Percentiles rank a stretch among this genome's conserved stretches.
Evolutionary conservation across 345 rosid species (phyloP).

Genomic region (Turritis glabra): DNA sequence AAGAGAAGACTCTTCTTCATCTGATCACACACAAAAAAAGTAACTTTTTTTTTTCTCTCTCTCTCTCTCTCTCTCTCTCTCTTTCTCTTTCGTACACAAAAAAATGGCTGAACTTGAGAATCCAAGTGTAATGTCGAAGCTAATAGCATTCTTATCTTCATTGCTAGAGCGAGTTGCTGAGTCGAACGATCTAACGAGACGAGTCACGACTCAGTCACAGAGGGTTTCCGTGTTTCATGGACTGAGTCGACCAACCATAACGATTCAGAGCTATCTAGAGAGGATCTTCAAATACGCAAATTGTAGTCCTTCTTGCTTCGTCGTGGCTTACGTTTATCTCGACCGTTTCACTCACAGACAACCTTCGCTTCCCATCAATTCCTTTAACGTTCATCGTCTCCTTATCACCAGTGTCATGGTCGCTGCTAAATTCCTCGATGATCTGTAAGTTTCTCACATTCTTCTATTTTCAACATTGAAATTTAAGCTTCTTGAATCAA

Average conservation of each 20-base stretch:
- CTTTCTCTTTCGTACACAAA: conserved; percentile 19
- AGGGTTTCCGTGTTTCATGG: conserved; percentile 80
- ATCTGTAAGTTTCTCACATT: conserved; percentile 53
- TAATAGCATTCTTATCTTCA: conserved; percentile 72
- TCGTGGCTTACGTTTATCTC: conserved; percentile 86
- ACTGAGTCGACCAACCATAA: conserved; percentile 66
- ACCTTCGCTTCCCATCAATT: conserved; percentile 75
- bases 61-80: conserved; percentile 24
- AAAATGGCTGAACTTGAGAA: conserved; percentile 71
- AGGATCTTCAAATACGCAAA: conserved; percentile 88
- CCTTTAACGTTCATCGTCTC: conserved; percentile 86
- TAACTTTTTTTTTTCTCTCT: conserved; percentile 8
- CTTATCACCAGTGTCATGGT: conserved; percentile 88
- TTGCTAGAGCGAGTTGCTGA: conserved; percentile 68
- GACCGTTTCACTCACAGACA: conserved; percentile 77
- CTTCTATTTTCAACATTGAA: not conserved
- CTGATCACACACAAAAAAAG: not conserved
- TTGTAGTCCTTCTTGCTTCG: conserved; percentile 84
- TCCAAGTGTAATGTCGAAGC: conserved; percentile 60
- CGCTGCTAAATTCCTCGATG: conserved; percentile 92
- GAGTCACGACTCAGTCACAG: conserved; percentile 45
- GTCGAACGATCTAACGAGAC: conserved; percentile 55
- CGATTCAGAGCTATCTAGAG: conserved; percentile 72
- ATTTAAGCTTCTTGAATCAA: not conserved
- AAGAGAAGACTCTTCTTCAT: conserved; percentile 17